Percentiles rank a stretch among this genome's conserved stretches.
Evolutionary conservation across 257 asterid genomes (phyloP).

Genomic region (Solanum bulbocastanum): DNA sequence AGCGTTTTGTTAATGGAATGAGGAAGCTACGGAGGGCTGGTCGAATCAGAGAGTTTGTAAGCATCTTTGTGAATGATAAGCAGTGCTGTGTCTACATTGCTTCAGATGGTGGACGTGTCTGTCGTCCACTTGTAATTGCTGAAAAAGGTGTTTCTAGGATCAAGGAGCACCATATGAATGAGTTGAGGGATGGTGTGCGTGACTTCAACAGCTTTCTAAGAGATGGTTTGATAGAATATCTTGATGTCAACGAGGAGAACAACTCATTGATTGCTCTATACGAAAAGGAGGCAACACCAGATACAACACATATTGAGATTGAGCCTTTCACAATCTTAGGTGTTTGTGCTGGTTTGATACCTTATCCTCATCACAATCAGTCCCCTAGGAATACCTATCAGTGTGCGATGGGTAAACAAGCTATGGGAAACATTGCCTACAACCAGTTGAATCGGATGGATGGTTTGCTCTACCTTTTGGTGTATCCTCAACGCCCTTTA

Average conservation of each 20-base stretch:
- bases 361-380: slow-evolving; percentile 99
- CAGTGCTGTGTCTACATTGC: slow-evolving; percentile 95
- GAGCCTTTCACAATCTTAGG: slow-evolving; percentile 96
- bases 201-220: slow-evolving; percentile 61
- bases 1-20: slow-evolving; percentile 63
- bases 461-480: slow-evolving; percentile 72
- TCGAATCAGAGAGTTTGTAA: slow-evolving; percentile 78
- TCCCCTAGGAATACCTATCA: slow-evolving; percentile 98
- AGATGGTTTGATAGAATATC: slow-evolving; percentile 92
- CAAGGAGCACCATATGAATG: slow-evolving; percentile 92
- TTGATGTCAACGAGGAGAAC: slow-evolving; percentile 97
- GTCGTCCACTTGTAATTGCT: slow-evolving; percentile 96
- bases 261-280: slow-evolving; percentile 87
- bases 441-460: slow-evolving; percentile 92
- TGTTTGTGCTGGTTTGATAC: slow-evolving; percentile 85
- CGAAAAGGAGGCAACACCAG: slow-evolving; percentile 67
- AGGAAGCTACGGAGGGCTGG: slow-evolving; percentile 89
- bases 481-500: slow-evolving; percentile 94
- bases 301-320: slow-evolving; percentile 87
- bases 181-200: slow-evolving; percentile 92
- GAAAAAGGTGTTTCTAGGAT: slow-evolving; percentile 89
- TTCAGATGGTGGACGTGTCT: slow-evolving; percentile 98
- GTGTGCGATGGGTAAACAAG: slow-evolving; percentile 99
- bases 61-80: slow-evolving; percentile 84
- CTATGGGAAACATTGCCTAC: slow-evolving; percentile 95